Percentiles rank a stretch among this genome's conserved stretches.
Evolutionary conservation across 192 early-diverging fungal species (phyloP).

Genomic region (Coemansia sp.): DNA sequence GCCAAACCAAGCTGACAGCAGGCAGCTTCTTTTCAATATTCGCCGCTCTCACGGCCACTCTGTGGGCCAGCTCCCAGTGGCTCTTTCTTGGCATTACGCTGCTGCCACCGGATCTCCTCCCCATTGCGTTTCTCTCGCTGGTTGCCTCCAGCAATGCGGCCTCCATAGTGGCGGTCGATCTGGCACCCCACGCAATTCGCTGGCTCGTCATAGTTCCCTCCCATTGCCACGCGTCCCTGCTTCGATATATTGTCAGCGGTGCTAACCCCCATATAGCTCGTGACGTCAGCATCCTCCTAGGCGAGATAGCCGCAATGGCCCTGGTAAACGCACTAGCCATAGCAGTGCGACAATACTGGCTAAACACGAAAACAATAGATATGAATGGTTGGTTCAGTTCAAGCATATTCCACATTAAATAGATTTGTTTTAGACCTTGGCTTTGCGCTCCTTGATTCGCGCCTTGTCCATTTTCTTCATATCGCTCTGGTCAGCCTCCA

Average conservation of each 20-base stretch:
- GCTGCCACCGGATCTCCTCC: constrained; percentile 15
- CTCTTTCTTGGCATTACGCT: constrained; percentile 12
- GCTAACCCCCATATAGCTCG: neutral
- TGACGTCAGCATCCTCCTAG: constrained; percentile 1
- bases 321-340: neutral
- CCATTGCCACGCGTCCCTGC: constrained; percentile 2
- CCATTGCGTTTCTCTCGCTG: neutral
- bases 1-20: neutral
- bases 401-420: constrained; percentile 8
- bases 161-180: neutral
- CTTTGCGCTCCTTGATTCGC: constrained; percentile 57
- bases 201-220: constrained; percentile 8
- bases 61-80: constrained; percentile 17
- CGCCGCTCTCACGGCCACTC: neutral
- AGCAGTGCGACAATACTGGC: constrained; percentile 10
- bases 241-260: constrained; percentile 3
- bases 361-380: neutral
- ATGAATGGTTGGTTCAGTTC: constrained; percentile 4
- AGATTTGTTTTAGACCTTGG: constrained; percentile 18
- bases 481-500: constrained; percentile 83
- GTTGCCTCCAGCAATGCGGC: neutral
- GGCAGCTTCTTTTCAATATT: constrained; percentile 11
- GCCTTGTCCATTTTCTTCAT: constrained; percentile 62
- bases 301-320: neutral
- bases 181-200: neutral